Conservation (phyloP, 306 rosid genomes). For the Trichosanthes truncata region DNA sequence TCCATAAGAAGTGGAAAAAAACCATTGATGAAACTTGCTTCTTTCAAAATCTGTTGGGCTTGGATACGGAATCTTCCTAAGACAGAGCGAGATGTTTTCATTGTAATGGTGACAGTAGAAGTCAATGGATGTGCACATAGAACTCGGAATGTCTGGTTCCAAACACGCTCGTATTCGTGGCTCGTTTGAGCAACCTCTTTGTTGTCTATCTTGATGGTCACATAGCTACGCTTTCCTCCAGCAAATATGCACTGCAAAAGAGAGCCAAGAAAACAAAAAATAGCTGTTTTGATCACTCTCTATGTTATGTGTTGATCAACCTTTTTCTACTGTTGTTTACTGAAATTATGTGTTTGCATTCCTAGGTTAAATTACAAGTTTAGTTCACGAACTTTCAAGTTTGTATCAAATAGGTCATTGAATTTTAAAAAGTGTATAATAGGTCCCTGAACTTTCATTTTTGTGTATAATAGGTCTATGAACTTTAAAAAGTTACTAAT, state of each 20-base stretch:
- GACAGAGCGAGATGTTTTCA: conserved; percentile 50
- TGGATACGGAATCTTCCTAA: conserved; percentile 67
- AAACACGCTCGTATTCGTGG: conserved; percentile 48
- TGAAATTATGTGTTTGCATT: neutral
- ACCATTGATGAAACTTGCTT: conserved; percentile 57
- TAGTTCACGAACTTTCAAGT: too few species aligned
- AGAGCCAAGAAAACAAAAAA: neutral
- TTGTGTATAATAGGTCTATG: too few species aligned
- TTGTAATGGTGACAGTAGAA: conserved; percentile 45
- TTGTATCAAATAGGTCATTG: too few species aligned
- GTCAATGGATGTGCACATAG: conserved; percentile 60
- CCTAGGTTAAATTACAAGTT: neutral
- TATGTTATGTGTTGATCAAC: neutral
- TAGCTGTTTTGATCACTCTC: neutral
- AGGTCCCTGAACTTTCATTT: too few species aligned
- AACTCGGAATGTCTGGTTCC: conserved; percentile 89
- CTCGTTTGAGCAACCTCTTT: conserved; percentile 51
- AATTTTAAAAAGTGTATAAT: too few species aligned
- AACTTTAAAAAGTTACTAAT: too few species aligned
- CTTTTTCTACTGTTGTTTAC: neutral
- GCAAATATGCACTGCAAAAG: conserved; percentile 48
- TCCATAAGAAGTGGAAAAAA: conserved; percentile 59
- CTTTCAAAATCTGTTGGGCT: conserved; percentile 36
- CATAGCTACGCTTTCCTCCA: conserved; percentile 59
- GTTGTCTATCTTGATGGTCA: conserved; percentile 53